Percentiles rank a stretch among this genome's conserved stretches.
These are phyloP conservation scores for Buxus sempervirens DNA, from an alignment of 164 flowering plant genomes.

Conservation along the genomic window DNA sequence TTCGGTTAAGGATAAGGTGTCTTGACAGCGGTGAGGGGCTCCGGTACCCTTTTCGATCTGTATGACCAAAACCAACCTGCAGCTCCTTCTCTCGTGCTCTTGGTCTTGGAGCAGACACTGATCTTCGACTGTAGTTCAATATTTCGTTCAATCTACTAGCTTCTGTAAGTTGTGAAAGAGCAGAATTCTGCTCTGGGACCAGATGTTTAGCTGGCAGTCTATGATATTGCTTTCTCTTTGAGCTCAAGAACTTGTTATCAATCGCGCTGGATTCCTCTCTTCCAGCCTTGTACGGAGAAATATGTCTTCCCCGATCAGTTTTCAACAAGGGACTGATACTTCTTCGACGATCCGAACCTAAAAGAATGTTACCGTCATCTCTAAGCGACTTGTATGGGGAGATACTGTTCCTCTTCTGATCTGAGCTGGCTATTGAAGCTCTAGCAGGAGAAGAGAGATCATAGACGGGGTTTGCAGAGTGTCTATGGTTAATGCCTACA, in stretches of 20 bases:
- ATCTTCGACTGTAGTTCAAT: slow-evolving; percentile 31
- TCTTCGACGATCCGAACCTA: slow-evolving; percentile 10
- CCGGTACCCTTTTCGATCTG: slow-evolving; percentile 22
- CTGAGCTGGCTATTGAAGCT: slow-evolving; percentile 16
- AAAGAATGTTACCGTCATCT: slow-evolving; percentile 22
- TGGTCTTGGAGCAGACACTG: slow-evolving; percentile 45
- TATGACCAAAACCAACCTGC: slow-evolving; percentile 11
- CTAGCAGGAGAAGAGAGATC: slow-evolving; percentile 19
- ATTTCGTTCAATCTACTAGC: slow-evolving; percentile 19
- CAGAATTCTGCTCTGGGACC: slow-evolving; percentile 11
- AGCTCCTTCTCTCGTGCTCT: slow-evolving; percentile 30
- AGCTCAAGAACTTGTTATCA: slow-evolving; percentile 16
- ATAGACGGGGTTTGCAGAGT: slow-evolving; percentile 4
- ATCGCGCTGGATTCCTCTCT: slow-evolving; percentile 19
- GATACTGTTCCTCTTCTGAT: slow-evolving; percentile 32
- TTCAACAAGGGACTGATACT: slow-evolving; percentile 34
- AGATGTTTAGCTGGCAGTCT: slow-evolving; percentile 12
- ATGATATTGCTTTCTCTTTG: slow-evolving; percentile 16
- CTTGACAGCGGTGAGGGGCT: slow-evolving; percentile 28
- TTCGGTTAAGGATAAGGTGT: slow-evolving; percentile 25
- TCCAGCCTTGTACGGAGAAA: slow-evolving; percentile 38
- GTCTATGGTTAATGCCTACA: slow-evolving; percentile 12
- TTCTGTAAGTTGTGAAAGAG: slow-evolving; percentile 12
- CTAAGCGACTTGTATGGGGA: slow-evolving; percentile 40
- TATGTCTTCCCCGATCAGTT: slow-evolving; percentile 28